Percentiles rank a stretch among this genome's conserved stretches.
Conservation (phyloP, 225 moss, liverwort and hornwort genomes). For the Straminergon stramineum region DNA sequence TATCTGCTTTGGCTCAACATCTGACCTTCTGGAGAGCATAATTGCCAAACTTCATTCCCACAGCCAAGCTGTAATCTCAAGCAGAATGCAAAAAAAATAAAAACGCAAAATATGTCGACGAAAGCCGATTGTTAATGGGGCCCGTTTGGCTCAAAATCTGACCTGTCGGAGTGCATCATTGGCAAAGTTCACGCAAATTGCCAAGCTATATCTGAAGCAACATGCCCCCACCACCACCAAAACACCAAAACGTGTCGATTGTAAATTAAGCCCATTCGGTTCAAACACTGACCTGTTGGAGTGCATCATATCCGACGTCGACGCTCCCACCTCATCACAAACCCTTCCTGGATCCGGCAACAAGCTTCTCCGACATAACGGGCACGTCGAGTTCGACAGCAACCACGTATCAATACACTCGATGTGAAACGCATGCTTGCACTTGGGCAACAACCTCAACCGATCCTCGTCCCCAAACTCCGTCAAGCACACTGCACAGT, state of each 20-base stretch:
- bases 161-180: no score
- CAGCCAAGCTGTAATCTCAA: no score
- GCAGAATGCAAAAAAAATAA: neutral
- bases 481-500: slow-evolving; percentile 59
- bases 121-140: neutral
- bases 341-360: slow-evolving; percentile 40
- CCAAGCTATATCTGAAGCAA: neutral
- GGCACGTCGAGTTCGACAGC: slow-evolving; percentile 62
- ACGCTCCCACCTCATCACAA: neutral
- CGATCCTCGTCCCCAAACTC: slow-evolving; percentile 60
- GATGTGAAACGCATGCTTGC: slow-evolving; percentile 66
- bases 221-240: neutral
- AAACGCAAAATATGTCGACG: no score
- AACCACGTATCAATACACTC: slow-evolving; percentile 74
- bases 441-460: slow-evolving; percentile 52
- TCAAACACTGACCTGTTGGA: slow-evolving; percentile 19
- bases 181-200: neutral
- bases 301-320: slow-evolving; percentile 24
- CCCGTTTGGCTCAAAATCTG: neutral
- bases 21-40: neutral
- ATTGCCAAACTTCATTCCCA: neutral
- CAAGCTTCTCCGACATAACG: slow-evolving; percentile 57
- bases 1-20: neutral
- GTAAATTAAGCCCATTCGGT: no score
- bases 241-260: neutral